Percentiles rank a stretch among this genome's conserved stretches.
Evolutionary conservation across 2,329 filamentous ascomycete species (phyloP).

Genomic region (Colletotrichum sp.): DNA sequence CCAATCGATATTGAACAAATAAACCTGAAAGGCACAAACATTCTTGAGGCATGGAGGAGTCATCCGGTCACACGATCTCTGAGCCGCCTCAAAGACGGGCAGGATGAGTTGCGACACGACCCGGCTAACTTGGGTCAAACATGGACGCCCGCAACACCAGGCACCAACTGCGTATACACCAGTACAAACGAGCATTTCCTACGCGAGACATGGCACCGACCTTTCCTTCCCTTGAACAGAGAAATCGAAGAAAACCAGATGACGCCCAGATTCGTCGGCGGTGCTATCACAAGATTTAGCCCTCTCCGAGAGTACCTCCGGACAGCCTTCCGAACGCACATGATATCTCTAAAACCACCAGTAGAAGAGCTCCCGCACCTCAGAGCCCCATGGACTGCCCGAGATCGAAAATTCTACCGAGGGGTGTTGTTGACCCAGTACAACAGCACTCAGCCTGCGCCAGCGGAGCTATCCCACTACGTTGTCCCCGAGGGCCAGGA

Average conservation of each 20-base stretch:
- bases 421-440: not conserved
- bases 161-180: not conserved
- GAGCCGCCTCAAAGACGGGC: not conserved
- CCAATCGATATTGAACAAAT: not conserved
- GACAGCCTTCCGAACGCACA: not conserved
- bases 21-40: not conserved
- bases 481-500: not conserved
- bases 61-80: not conserved
- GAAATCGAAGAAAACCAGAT: not conserved
- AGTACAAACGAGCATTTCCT: not conserved
- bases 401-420: not conserved
- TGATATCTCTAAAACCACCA: not conserved
- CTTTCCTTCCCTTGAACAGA: not conserved
- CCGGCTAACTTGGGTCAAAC: not conserved
- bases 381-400: not conserved
- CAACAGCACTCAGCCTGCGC: not conserved
- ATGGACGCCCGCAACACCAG: not conserved
- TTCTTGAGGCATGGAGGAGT: not conserved
- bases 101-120: not conserved
- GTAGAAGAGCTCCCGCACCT: not conserved
- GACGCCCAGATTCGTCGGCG: accelerated
- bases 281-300: not conserved
- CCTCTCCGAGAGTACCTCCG: not conserved
- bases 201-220: not conserved
- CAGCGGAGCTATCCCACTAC: not conserved